A percentile compares a stretch with the other conserved stretches of the same genome.
Conservation (phyloP, 1,139 yeast species). For the Suzukiozyma palmioleophila region DNA sequence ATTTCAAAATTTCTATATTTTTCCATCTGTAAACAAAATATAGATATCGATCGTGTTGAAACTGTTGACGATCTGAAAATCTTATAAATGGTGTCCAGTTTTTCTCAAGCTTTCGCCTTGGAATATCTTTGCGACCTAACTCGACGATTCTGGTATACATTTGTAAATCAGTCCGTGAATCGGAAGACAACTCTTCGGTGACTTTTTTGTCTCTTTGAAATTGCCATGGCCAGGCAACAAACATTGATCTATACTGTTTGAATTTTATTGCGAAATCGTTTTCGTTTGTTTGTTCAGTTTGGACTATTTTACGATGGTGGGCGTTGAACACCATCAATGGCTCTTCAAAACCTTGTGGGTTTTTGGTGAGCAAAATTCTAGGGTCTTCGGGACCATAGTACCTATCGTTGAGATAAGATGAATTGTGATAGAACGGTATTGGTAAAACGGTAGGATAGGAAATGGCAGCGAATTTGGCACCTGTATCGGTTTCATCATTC, state of each 20-base stretch:
- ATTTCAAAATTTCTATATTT: slow-evolving; percentile 30
- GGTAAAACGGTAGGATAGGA: slow-evolving; percentile 30
- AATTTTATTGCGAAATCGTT: slow-evolving; percentile 8
- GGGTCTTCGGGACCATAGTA: slow-evolving; percentile 45
- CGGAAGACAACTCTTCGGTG: slow-evolving; percentile 18
- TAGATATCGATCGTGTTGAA: slow-evolving; percentile 24
- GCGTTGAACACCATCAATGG: slow-evolving; percentile 34
- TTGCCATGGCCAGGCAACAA: slow-evolving; percentile 28
- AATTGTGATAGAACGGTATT: slow-evolving; percentile 31
- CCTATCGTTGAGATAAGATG: slow-evolving; percentile 14
- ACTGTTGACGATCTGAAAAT: slow-evolving; percentile 15
- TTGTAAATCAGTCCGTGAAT: slow-evolving; percentile 15
- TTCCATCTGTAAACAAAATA: slow-evolving; percentile 38
- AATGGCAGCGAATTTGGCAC: slow-evolving; percentile 8
- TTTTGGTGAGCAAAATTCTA: slow-evolving; percentile 28
- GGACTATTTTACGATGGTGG: slow-evolving; percentile 22
- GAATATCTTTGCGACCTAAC: slow-evolving; percentile 19
- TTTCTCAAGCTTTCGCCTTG: slow-evolving; percentile 22
- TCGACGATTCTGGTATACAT: slow-evolving; percentile 22
- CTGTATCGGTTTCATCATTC: slow-evolving; percentile 8
- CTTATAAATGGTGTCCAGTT: slow-evolving; percentile 44
- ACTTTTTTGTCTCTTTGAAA: slow-evolving; percentile 27
- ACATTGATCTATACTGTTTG: slow-evolving; percentile 19
- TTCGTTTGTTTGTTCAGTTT: slow-evolving; percentile 7
- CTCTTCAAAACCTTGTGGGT: slow-evolving; percentile 29